Conservation (phyloP, 2,329 filamentous ascomycete species). For the Periglandula ipomoeae region DNA sequence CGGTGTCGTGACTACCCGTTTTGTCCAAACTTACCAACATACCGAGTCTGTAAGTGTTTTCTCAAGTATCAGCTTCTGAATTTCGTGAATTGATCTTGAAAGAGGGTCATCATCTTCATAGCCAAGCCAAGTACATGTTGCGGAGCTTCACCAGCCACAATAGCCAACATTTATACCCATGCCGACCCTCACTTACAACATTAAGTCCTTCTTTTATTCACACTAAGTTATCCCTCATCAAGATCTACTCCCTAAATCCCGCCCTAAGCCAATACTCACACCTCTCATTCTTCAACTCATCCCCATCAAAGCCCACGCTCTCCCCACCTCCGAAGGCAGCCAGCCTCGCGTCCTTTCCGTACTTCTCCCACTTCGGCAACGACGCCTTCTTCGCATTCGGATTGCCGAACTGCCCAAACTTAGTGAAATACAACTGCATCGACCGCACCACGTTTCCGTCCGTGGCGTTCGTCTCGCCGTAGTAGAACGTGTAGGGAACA, state of each 20-base stretch:
- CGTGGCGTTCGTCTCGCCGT: constrained; percentile 19
- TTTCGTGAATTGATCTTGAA: no score
- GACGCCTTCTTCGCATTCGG: constrained; percentile 13
- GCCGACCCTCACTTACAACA: no score
- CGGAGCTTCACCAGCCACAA: no score
- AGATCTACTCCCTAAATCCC: neutral
- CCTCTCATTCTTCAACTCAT: constrained; percentile 14
- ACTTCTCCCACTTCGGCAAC: constrained; percentile 5
- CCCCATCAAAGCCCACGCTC: neutral
- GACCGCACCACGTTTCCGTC: constrained; percentile 16
- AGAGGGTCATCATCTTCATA: no score
- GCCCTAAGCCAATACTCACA: constrained; percentile 19
- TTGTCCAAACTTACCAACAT: no score
- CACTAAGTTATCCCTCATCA: neutral
- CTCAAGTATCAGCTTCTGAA: no score
- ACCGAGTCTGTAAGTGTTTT: no score
- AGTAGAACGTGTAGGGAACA: constrained; percentile 40
- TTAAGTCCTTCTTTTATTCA: neutral
- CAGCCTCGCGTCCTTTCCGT: constrained; percentile 4
- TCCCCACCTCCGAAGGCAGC: constrained; percentile 8
- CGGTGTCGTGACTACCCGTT: no score
- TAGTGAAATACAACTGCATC: constrained; percentile 23
- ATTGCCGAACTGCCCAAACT: constrained; percentile 19
- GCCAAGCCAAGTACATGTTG: no score
- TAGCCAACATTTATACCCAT: no score